These are phyloP conservation scores for Drechmeria coniospora DNA, from an alignment of 2,329 filamentous ascomycete species.

Conservation along the genomic window DNA sequence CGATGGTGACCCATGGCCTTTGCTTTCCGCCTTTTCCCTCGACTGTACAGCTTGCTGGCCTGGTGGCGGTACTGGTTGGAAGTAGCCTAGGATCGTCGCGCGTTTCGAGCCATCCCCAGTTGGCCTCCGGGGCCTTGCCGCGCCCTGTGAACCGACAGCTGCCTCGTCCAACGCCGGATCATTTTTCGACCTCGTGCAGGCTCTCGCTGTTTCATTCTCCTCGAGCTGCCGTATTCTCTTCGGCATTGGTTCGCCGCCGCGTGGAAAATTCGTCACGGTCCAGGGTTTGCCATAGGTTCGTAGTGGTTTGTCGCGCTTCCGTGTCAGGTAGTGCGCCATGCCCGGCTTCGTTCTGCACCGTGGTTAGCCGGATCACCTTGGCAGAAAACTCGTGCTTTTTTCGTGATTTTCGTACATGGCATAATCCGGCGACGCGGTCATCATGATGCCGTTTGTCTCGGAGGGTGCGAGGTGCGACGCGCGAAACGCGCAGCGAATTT, in stretches of 20 bases:
- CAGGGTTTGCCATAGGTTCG: constrained; percentile 25
- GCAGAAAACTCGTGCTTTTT: not conserved
- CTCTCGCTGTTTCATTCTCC: not conserved
- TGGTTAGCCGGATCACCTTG: constrained; percentile 2
- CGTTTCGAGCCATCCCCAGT: not conserved
- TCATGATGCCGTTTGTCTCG: constrained; percentile 2
- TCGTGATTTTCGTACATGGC: constrained; percentile 10
- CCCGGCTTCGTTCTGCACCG: constrained; percentile 16
- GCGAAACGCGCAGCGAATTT: not conserved
- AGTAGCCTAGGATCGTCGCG: constrained; percentile 23
- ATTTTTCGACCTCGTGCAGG: not conserved
- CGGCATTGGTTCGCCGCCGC: constrained; percentile 10
- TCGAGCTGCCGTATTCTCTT: constrained; percentile 13
- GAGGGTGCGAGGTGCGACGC: not conserved
- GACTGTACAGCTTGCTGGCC: constrained; percentile 1
- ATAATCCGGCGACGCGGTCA: constrained; percentile 12
- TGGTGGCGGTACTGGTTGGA: constrained; percentile 16
- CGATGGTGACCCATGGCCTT: constrained; percentile 6
- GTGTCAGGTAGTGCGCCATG: constrained; percentile 8
- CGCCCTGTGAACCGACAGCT: not conserved
- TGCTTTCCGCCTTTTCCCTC: constrained; percentile 3
- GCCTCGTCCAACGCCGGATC: no score
- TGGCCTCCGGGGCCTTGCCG: not conserved
- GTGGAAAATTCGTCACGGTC: constrained; percentile 9
- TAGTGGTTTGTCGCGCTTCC: constrained; percentile 18